These are phyloP conservation scores for Ganoderma sinense DNA, from an alignment of 1,284 basidiomycete species.

Conservation along the genomic window DNA sequence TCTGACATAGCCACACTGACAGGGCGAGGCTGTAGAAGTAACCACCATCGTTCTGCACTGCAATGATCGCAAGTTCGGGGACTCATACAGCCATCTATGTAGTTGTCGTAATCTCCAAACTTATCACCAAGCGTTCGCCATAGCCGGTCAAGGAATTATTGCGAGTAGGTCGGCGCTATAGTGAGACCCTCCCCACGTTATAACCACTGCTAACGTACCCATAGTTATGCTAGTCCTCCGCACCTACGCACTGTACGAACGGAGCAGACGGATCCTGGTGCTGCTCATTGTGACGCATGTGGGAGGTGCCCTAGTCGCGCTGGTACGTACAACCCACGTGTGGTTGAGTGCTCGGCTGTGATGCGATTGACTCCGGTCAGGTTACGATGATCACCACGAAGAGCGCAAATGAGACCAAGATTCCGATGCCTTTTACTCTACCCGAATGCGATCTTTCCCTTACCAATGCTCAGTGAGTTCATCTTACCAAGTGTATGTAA, in stretches of 20 bases:
- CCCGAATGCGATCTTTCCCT: constrained; percentile 20
- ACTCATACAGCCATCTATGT: neutral
- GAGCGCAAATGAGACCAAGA: constrained; percentile 13
- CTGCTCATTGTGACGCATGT: constrained; percentile 23
- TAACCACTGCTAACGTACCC: no score
- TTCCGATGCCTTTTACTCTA: constrained; percentile 20
- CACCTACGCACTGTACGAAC: constrained; percentile 30
- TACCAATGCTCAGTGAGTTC: constrained; percentile 19
- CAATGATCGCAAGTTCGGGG: neutral
- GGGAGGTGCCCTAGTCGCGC: constrained; percentile 18
- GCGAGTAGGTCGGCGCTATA: constrained; percentile 9
- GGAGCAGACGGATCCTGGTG: constrained; percentile 25
- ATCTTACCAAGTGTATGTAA: neutral
- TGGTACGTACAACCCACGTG: constrained; percentile 15
- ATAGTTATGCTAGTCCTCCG: constrained; percentile 27
- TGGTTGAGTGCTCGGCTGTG: neutral
- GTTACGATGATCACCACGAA: constrained; percentile 17
- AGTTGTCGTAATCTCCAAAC: constrained; percentile 27
- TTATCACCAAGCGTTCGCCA: constrained; percentile 26
- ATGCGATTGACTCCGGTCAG: neutral
- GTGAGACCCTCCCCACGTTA: neutral
- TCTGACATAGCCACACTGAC: neutral
- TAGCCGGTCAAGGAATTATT: constrained; percentile 18
- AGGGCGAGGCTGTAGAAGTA: neutral
- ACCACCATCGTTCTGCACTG: neutral